phyloP scores from a whole-genome alignment of 495 filamentous ascomycete species.

The Bombardia bombarda region DNA sequence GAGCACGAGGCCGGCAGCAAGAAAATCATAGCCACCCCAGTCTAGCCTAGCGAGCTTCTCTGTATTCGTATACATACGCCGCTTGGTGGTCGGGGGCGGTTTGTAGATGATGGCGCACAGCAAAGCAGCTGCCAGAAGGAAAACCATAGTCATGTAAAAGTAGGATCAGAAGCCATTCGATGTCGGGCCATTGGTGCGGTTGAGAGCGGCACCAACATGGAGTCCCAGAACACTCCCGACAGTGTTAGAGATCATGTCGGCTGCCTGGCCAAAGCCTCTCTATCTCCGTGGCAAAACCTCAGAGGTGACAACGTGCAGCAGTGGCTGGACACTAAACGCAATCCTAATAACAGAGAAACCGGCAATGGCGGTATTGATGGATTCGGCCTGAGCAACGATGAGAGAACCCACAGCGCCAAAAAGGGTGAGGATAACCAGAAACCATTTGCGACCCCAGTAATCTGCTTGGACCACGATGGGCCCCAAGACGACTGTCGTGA shows the following conservation, averaged over 20 bases:
- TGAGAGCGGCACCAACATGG: constrained; percentile 20
- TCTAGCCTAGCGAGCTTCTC: constrained; percentile 25
- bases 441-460: constrained; percentile 30
- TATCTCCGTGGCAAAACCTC: constrained; percentile 27
- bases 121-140: constrained; percentile 12
- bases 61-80: constrained; percentile 7
- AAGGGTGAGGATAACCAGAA: constrained; percentile 24
- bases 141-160: constrained; percentile 20
- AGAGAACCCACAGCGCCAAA: constrained; percentile 21
- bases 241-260: constrained; percentile 14
- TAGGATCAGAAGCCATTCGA: constrained; percentile 23
- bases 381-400: constrained; percentile 22
- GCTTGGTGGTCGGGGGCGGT: constrained; percentile 11
- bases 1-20: constrained; percentile 20
- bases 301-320: constrained; percentile 26
- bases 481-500: constrained; percentile 23
- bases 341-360: constrained; percentile 22
- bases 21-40: constrained; percentile 26
- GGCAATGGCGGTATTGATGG: constrained; percentile 25
- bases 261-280: constrained; percentile 22
- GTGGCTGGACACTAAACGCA: constrained; percentile 24
- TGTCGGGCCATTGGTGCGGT: constrained; percentile 6
- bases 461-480: constrained; percentile 29
- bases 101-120: constrained; percentile 18
- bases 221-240: constrained; percentile 12